Base-by-base conservation (phyloP, 1,284 basidiomycete species). In the Sphagnurus paluster region DNA sequence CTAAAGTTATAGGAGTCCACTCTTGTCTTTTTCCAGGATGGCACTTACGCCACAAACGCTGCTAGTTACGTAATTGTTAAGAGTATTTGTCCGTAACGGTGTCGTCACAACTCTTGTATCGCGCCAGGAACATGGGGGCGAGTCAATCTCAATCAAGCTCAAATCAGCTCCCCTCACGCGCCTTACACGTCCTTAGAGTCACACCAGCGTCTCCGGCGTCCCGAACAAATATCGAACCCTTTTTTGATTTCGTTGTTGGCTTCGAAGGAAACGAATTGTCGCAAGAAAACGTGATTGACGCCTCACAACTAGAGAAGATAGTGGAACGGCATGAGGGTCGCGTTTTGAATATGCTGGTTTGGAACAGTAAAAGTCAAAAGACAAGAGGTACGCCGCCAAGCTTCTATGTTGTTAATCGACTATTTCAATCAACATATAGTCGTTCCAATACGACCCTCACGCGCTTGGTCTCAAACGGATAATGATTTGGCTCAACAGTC, bases 191-290 rank as follows among this genome's bases (percentile, higher is more conserved):
- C 53, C 72, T 94, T 46, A 84, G 92, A 48, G 91, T 94, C 30
- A 90, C 90, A 1, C 87, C 91, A 2, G 77, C 78, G n/a, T 93
- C 91, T 1, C 92, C 92, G 13, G 89, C 91, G 1, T 89, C 90
- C 7, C 76, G 84, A 45, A 90, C 90, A 4, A 82, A 82, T 42
- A 88, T 98, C 36, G 94, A 98, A 61, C 91, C 95, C 0, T 97
- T 94, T 71, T 99, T 99, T 62, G 96, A 98, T 71, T 98, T 97
- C 66, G 82, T 98, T 25, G 84, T 98, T 32, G 96, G 95, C 13
- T 89, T 94, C 48, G 84, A 92, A 62, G 84, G 86, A 24, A 76
- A 84, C 50, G 69, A 79, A 0, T 68, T 80, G 36, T 70, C 79
- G 6, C 68, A 75, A 2, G 71, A 75, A 43, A 74, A 76, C 42